Evolutionary conservation across 2,329 filamentous ascomycete species (phyloP).

Genomic region (Zopfia rhizophila): DNA sequence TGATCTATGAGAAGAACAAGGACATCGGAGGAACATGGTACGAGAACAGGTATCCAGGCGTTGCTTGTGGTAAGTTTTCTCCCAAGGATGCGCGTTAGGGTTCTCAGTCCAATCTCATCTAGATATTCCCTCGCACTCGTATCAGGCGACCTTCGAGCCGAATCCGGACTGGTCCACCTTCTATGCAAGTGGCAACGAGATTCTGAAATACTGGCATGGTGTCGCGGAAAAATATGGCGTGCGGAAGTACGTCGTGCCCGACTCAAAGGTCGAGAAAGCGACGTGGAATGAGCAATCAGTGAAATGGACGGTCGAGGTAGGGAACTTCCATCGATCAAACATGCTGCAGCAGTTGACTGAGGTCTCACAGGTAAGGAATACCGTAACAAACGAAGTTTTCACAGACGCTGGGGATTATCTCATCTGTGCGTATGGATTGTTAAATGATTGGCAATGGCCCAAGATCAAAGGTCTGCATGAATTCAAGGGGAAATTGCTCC

Average conservation of each 20-base stretch:
- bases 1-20: conserved; percentile 61
- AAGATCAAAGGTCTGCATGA: conserved; percentile 41
- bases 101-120: too few species aligned
- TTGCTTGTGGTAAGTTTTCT: too few species aligned
- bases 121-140: conserved; percentile 51
- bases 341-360: conserved; percentile 28
- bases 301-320: conserved; percentile 70
- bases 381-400: conserved; percentile 29
- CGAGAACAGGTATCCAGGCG: conserved; percentile 49
- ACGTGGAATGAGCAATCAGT: conserved; percentile 50
- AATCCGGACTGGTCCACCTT: conserved; percentile 57
- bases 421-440: conserved; percentile 47
- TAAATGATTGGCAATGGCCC: conserved; percentile 46
- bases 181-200: conserved; percentile 54
- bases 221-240: conserved; percentile 53
- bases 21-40: conserved; percentile 49
- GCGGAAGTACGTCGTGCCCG: conserved; percentile 51
- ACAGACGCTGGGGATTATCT: conserved; percentile 45
- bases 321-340: conserved; percentile 55
- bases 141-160: conserved; percentile 55
- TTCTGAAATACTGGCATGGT: conserved; percentile 54
- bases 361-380: too few species aligned
- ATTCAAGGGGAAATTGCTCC: conserved; percentile 40
- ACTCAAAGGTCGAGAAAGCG: conserved; percentile 50
- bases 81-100: too few species aligned